These are phyloP conservation scores for Ustilago hordei DNA, from an alignment of 1,284 basidiomycete genomes.

Conservation along the genomic window DNA sequence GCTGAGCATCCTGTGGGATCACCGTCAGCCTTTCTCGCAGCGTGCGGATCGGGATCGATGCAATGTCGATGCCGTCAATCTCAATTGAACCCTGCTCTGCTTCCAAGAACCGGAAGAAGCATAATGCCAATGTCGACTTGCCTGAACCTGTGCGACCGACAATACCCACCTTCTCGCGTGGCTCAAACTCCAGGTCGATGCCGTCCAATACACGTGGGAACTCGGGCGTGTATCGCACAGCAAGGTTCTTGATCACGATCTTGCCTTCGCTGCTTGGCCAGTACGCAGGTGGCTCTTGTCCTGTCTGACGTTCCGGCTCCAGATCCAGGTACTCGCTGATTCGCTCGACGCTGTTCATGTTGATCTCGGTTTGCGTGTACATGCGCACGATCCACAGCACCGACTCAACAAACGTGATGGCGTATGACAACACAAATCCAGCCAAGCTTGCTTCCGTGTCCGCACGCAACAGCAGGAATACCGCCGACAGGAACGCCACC, in stretches of 20 bases:
- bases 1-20: constrained; percentile 84
- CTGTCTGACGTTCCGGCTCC: constrained; percentile 57
- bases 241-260: constrained; percentile 65
- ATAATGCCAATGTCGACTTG: constrained; percentile 88
- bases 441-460: constrained; percentile 66
- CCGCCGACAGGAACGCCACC: constrained; percentile 65
- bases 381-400: constrained; percentile 70
- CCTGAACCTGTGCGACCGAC: constrained; percentile 80
- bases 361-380: constrained; percentile 68
- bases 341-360: constrained; percentile 69
- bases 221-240: constrained; percentile 68
- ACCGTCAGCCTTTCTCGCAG: constrained; percentile 84
- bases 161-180: constrained; percentile 69
- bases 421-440: constrained; percentile 64
- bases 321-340: constrained; percentile 67
- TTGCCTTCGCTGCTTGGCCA: constrained; percentile 67
- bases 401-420: constrained; percentile 75
- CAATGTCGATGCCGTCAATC: constrained; percentile 90
- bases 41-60: constrained; percentile 85
- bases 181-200: constrained; percentile 63
- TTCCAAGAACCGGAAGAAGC: constrained; percentile 95
- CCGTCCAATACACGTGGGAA: constrained; percentile 64
- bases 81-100: constrained; percentile 82
- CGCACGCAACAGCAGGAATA: constrained; percentile 73
- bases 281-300: constrained; percentile 66